Percentiles rank a stretch among this genome's conserved stretches.
These are phyloP conservation scores for Dactylella cylindrospora DNA, from an alignment of 2,329 filamentous ascomycete species.

Conservation along the genomic window DNA sequence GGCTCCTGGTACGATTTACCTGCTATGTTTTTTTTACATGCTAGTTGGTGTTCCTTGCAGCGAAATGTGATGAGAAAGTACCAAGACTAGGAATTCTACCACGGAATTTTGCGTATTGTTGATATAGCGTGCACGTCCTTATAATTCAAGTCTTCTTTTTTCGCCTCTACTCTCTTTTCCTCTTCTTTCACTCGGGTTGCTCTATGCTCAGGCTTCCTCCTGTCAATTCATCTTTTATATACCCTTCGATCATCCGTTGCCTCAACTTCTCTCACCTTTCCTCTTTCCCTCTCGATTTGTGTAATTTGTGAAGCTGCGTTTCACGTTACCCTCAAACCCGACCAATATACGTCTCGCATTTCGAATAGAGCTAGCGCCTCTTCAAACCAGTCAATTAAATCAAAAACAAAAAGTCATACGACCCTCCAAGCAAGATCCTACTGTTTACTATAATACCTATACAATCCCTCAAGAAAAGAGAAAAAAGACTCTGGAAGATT, in stretches of 20 bases:
- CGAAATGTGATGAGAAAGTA: conserved; percentile 29
- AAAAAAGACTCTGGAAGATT: too few relatives aligned
- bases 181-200: conserved; percentile 33
- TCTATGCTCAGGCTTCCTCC: conserved; percentile 43
- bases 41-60: conserved; percentile 39
- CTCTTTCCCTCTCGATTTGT: conserved; percentile 12
- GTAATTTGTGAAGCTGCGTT: conserved; percentile 42
- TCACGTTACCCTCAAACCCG: conserved; percentile 36
- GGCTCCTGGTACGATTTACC: conserved; percentile 37
- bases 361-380: conserved; percentile 33
- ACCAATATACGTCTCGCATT: conserved; percentile 16
- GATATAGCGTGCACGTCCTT: conserved; percentile 11
- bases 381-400: conserved; percentile 18
- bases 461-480: too few relatives aligned
- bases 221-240: conserved; percentile 36
- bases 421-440: neutral
- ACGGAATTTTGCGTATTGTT: too few relatives aligned
- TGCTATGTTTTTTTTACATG: conserved; percentile 11
- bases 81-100: too few relatives aligned
- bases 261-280: conserved; percentile 19
- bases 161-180: conserved; percentile 14
- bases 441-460: conserved; percentile 1
- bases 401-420: conserved; percentile 9
- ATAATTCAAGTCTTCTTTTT: conserved; percentile 19
- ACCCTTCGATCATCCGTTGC: conserved; percentile 13